Base-by-base conservation (phyloP, 1,284 basidiomycete genomes). In the Ganoderma sp. region DNA sequence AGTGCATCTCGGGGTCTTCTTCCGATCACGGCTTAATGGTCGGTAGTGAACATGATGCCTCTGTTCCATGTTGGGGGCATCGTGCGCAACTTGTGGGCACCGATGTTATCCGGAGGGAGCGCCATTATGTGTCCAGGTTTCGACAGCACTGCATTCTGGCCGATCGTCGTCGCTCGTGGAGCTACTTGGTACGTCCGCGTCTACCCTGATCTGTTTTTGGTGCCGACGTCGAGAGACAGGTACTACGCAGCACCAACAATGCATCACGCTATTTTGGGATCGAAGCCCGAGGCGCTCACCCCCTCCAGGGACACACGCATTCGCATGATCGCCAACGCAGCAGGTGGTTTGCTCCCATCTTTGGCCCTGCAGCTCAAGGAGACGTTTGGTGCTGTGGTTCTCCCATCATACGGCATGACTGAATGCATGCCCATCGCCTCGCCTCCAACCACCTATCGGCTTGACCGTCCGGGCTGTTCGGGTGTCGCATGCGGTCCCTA, bases 21-120 rank as follows among this genome's bases (percentile, higher is more conserved):
- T 5, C 12, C 34, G 12, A 25, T 60, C 17, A 25, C 22, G 28
- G 8, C 10, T 56, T 6, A 42, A 19, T 41, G 14, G 25, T 15
- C 15, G 12, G 5, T 37, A 84, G 84, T 84, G 75, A 85, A 85
- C 71, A 90, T 90, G 81, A 90, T 90, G 89, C 89, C 89, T 37
- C 82, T 90, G 41, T 90, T 89, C 80, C 89, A 90, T 73, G 88
- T 90, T 22, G 88, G 88, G 64, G 88, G 88, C 43, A 85, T 90
- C 57, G 83, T 90, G 39, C 86, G 87, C 65, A 90, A 88, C 71
- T 81, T 91, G 32, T 82, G 90, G 22, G 85, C 88, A 9, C 87
- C 89, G 1, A 77, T 90, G 7, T 80, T 87, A 52, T 85, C 87
- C 22, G 85, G 87, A 5, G 87, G 87, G 9, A 84, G 84, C 69